phyloP scores from a whole-genome alignment of 148 eudicot genomes.

The Pouteria glomerata region DNA sequence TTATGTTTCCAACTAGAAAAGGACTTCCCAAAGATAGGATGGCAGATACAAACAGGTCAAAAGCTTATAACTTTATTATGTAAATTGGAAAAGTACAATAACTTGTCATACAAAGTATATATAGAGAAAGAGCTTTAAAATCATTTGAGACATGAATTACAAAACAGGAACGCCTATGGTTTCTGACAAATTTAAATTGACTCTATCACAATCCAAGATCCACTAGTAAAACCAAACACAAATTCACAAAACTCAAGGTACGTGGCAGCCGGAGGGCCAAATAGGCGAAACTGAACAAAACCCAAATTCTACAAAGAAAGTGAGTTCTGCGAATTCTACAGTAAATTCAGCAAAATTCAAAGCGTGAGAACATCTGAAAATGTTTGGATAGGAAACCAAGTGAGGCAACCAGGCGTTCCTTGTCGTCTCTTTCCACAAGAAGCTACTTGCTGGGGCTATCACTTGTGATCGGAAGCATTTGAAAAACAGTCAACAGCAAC shows the following conservation, averaged over 20 bases:
- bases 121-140: neutral
- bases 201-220: neutral
- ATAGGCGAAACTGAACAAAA: neutral
- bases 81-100: neutral
- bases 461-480: neutral
- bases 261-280: neutral
- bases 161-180: too few relatives aligned
- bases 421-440: neutral
- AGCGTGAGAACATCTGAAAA: neutral
- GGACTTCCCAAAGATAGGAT: neutral
- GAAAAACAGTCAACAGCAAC: neutral
- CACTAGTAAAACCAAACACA: neutral
- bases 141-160: neutral
- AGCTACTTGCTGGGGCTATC: neutral
- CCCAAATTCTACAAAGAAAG: neutral
- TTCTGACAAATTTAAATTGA: neutral
- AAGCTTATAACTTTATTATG: neutral
- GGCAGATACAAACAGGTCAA: neutral
- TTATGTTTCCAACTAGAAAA: conserved; percentile 6
- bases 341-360: neutral
- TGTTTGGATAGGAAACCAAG: neutral
- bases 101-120: neutral
- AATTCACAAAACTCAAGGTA: neutral
- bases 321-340: neutral
- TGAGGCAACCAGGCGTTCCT: neutral